Percentiles rank a stretch among this genome's conserved stretches.
Evolutionary conservation across 345 rosid genomes (phyloP).

Genomic region (Eutrema yunnanense): DNA sequence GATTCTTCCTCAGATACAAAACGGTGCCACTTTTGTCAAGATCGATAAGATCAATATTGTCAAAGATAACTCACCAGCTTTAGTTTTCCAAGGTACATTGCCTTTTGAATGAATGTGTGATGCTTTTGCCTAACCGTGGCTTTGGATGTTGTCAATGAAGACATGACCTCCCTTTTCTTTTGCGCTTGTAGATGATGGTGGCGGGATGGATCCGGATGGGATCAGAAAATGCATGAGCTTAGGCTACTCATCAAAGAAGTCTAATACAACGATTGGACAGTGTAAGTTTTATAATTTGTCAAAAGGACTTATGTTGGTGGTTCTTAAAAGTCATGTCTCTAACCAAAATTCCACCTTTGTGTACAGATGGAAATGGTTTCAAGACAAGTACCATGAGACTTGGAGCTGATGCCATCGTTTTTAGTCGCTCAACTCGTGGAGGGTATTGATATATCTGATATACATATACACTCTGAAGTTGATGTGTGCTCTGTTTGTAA

Average conservation of each 20-base stretch:
- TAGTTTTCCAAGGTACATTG: slow-evolving; percentile 62
- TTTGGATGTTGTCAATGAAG: background rate
- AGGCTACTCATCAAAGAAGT: slow-evolving; percentile 93
- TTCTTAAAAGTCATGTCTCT: background rate
- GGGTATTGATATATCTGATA: slow-evolving; percentile 38
- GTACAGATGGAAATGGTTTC: slow-evolving; percentile 94
- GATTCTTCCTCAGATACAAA: slow-evolving; percentile 45
- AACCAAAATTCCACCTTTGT: background rate
- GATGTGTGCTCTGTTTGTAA: background rate
- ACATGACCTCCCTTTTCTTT: background rate
- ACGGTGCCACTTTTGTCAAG: slow-evolving; percentile 83
- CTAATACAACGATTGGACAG: slow-evolving; percentile 85
- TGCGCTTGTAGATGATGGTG: slow-evolving; percentile 73
- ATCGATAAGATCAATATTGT: slow-evolving; percentile 65
- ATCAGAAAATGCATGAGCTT: slow-evolving; percentile 94
- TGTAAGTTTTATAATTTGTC: slow-evolving; percentile 39
- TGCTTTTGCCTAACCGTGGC: background rate
- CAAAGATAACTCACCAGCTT: slow-evolving; percentile 82
- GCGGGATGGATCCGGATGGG: slow-evolving; percentile 85
- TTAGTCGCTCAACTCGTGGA: slow-evolving; percentile 51
- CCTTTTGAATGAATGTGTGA: background rate
- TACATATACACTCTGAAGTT: background rate
- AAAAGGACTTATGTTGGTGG: background rate
- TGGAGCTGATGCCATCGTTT: slow-evolving; percentile 90
- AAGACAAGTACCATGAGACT: slow-evolving; percentile 97